phyloP scores from a whole-genome alignment of 768 basidiomycete species.

The Rubroboletus satanas region DNA sequence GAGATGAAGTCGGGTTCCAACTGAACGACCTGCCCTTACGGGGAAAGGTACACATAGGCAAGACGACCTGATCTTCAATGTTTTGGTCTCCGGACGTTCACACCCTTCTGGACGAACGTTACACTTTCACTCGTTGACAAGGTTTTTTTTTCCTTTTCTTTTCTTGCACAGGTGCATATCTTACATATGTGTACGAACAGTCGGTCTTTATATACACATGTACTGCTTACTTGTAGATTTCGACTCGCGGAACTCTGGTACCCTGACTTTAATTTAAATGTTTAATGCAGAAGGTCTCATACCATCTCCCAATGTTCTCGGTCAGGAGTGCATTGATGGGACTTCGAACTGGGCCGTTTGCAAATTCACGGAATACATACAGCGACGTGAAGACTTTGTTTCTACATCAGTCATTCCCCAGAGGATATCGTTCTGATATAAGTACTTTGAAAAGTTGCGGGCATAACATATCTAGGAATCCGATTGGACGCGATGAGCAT shows the following conservation, averaged over 20 bases:
- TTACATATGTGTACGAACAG: constrained; percentile 4
- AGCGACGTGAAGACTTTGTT: too few species aligned
- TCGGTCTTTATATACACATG: constrained; percentile 8
- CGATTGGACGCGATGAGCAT: too few species aligned
- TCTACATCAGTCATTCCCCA: too few species aligned
- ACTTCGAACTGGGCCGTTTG: too few species aligned
- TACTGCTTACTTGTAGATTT: constrained; percentile 21
- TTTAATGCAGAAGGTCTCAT: neutral
- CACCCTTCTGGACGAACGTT: constrained; percentile 5
- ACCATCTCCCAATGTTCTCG: neutral
- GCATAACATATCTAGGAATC: too few species aligned
- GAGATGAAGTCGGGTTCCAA: constrained; percentile 47
- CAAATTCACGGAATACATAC: too few species aligned
- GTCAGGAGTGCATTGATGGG: too few species aligned
- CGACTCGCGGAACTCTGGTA: neutral
- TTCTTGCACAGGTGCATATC: constrained; percentile 8
- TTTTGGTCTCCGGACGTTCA: neutral
- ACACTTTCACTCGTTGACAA: constrained; percentile 2
- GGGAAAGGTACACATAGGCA: constrained; percentile 63
- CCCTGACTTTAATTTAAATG: neutral
- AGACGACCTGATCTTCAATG: constrained; percentile 35
- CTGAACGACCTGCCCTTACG: constrained; percentile 62
- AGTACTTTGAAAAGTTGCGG: too few species aligned
- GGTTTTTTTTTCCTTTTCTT: neutral
- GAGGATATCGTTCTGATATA: too few species aligned